Base-by-base conservation (phyloP, 257 asterid genomes). In the Osmanthus fragrans region DNA sequence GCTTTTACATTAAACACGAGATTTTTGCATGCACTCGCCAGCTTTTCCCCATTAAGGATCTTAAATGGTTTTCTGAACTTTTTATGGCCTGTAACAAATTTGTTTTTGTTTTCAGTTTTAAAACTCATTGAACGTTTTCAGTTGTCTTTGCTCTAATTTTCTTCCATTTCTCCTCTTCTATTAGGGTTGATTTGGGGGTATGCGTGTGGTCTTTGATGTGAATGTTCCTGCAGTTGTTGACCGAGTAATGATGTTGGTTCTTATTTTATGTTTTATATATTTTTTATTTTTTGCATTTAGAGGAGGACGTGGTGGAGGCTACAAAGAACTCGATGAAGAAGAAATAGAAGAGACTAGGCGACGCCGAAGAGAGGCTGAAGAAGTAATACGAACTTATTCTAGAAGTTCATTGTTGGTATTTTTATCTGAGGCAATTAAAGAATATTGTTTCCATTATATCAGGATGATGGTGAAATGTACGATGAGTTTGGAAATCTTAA, bases 251-350 rank as follows among this genome's bases (percentile, higher is more conserved):
- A 79, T 71, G 47, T 72, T 74, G 80, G 65, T 25, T 25, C 27
- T 25, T 25, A 25, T 25, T 25, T 25, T 25, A 25, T 25, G 27
- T 25, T 25, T 25, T 25, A 25, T 25, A 25, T 25, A 25, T 25
- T 25, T 25, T 25, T 25, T 25, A 25, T 25, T 25, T 25, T 25
- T 25, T 25, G n/a, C 18, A 66, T 67, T 19, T 83, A 95, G 99
- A 87, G 99, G 99, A 76, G 99, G 99, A 2, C 98, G 99, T 80
- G 99, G 93, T 69, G 99, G 99, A 85, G 99, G 99, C 79, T 95
- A 93, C 86, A 95, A 95, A 88, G 99, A 95, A 80, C 92, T 95
- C 32, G 99, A 95, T 73, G 99, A 93, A 81, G 98, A 95, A 87
- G 99, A 95, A 86, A 75, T 95, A 58, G 99, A 95, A 83, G 99